phyloP scores from a whole-genome alignment of 257 asterid species.

The Cordia subcordata region DNA sequence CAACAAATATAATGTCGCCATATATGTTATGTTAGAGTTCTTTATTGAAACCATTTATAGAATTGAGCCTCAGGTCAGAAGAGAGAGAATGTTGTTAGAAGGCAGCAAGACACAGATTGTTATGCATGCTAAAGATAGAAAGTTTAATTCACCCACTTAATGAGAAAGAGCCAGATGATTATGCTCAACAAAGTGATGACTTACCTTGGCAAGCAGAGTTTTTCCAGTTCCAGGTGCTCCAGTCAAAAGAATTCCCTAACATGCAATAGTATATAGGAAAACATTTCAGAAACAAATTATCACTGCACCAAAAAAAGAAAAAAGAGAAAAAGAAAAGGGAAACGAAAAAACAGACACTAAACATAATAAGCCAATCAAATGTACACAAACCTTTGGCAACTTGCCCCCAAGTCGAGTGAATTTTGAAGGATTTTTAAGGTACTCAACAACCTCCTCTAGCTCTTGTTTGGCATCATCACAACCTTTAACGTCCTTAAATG shows the following conservation, averaged over 20 bases:
- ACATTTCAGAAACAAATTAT: not conserved
- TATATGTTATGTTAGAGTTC: no score
- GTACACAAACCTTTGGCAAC: constrained; percentile 79
- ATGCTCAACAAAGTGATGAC: constrained; percentile 1
- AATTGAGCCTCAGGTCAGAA: no score
- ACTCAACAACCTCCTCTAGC: constrained; percentile 99
- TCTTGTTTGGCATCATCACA: constrained; percentile 99
- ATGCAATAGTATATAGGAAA: constrained; percentile 13
- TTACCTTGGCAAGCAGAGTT: constrained; percentile 93
- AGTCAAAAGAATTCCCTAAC: constrained; percentile 95
- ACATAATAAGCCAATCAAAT: constrained; percentile 1
- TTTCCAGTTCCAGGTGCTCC: constrained; percentile 99
- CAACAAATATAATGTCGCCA: no score
- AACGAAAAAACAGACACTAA: not conserved
- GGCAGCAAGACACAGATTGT: no score
- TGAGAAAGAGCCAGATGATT: not conserved
- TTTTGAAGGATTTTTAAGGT: constrained; percentile 82
- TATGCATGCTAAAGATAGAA: not conserved
- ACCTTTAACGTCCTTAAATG: constrained; percentile 97
- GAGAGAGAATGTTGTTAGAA: no score
- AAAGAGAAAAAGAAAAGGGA: not conserved
- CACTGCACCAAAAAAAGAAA: constrained; percentile 6
- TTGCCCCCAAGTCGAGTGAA: constrained; percentile 96
- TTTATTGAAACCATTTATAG: no score
- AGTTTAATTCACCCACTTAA: constrained; percentile 2